Evolutionary conservation across 176 grass and related monocot genomes (phyloP), one percentile per base, ranked within the genome.

Genomic region (Aechmea fasciata): DNA sequence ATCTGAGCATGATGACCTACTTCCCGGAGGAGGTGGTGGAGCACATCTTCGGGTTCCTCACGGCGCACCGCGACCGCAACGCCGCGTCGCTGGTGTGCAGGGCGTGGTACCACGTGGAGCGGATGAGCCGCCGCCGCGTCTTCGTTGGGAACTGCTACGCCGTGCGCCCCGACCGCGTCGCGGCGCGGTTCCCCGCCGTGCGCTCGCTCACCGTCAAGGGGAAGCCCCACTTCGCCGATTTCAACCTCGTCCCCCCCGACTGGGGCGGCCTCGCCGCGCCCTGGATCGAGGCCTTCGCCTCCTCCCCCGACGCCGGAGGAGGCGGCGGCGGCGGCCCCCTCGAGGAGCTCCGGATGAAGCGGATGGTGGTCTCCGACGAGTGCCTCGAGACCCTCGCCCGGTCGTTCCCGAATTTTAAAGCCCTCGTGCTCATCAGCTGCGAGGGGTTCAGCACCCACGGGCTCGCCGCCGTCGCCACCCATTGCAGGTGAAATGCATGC

Each of bases 11-110:
- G 65, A 95, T 95, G 90, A 87, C 83, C 47, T 90, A 96, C 80
- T 96, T 96, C 33, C 87, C 91, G 0, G 84, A 96, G 65, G 91
- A 96, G 74, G 91, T 96, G 68, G 85, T 90, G 72, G 84, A 96
- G 70, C 84, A 87, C 91, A 96, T 96, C 48, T 87, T 96, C 78
- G 84, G 78, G 79, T 96, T 90, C 82, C 29, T 96, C 53, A 80
- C 81, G 0, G 65, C 82, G 14, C 87, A 87, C 18, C 54, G 71
- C 1, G 91, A 96, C 79, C 73, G 84, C 3, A 96, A 91, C 84
- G 73, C 82, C 0, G 91, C 76, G 49, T 96, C 91, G 8, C 75
- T 79, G 1, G 87, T 96, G 11, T 96, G 87, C 84, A 96, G 81
- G 80, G 82, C 75, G 49, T 96, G 91, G 91, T 91, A 82, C 12